These are phyloP conservation scores for Auricularia sp. DNA, from an alignment of 768 basidiomycete species.

Conservation along the genomic window DNA sequence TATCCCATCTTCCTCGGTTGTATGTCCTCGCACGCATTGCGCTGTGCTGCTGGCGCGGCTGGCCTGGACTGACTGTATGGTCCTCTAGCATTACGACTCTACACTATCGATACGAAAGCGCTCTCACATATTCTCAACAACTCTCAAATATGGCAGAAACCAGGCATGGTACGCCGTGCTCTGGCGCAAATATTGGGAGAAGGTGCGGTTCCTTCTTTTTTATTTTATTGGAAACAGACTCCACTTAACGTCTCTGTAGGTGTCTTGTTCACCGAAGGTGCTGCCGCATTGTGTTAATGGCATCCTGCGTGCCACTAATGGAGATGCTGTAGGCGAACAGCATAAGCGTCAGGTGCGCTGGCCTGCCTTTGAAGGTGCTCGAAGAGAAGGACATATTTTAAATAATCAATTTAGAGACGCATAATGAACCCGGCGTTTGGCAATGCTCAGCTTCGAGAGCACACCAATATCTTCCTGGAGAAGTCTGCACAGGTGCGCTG, in stretches of 20 bases:
- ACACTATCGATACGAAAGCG: background rate
- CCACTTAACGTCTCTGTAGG: background rate
- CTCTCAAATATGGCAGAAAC: background rate
- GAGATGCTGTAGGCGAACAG: background rate
- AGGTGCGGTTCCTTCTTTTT: background rate
- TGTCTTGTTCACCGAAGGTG: background rate
- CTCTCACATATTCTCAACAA: background rate
- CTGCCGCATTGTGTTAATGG: background rate
- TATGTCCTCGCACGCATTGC: background rate
- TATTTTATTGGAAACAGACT: background rate
- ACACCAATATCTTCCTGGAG: constrained; percentile 47
- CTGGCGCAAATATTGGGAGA: background rate
- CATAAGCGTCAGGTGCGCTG: background rate
- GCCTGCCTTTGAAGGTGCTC: background rate
- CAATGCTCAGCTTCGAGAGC: constrained; percentile 43
- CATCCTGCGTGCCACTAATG: background rate
- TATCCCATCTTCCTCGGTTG: background rate
- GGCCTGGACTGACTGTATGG: too few relatives aligned
- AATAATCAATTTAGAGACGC: background rate
- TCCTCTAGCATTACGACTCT: background rate
- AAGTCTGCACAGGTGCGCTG: constrained; percentile 41
- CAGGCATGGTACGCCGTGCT: background rate
- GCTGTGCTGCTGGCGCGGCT: background rate
- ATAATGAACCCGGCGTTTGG: constrained; percentile 57
- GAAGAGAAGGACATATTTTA: too few relatives aligned